Conservation (phyloP, 352 stramenopile genomes). For the Globisporangium barbulae region DNA sequence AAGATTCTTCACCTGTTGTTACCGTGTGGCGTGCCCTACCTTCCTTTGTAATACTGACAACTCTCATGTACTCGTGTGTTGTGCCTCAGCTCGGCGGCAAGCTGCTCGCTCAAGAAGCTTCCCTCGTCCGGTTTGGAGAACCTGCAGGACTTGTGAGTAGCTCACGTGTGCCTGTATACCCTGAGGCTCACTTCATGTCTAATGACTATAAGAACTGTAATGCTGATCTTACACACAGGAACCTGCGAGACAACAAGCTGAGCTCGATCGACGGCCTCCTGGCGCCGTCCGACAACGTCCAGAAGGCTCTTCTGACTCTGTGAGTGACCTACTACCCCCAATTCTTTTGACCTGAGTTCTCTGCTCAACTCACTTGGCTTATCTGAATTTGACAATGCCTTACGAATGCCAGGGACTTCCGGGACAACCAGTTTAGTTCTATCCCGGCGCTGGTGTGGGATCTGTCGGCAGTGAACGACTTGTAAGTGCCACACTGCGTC, state of each 20-base stretch:
- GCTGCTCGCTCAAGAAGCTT: conserved; percentile 4
- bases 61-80: background rate
- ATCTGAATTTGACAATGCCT: background rate
- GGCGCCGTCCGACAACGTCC: background rate
- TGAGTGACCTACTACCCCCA: background rate
- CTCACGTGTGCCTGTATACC: background rate
- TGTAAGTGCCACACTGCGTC: conserved; percentile 4
- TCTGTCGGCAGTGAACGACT: conserved; percentile 2
- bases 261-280: conserved; percentile 3
- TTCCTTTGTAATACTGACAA: background rate
- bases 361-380: too few relatives aligned
- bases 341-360: too few relatives aligned
- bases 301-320: conserved; percentile 3
- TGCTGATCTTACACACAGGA: background rate
- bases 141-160: conserved; percentile 8
- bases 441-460: conserved; percentile 11
- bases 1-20: background rate
- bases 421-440: conserved; percentile 5
- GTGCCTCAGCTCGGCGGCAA: conserved; percentile 1
- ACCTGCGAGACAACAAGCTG: conserved; percentile 11
- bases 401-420: background rate
- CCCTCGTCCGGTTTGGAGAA: background rate
- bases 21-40: background rate
- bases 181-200: background rate
- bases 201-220: background rate